Conservation (phyloP, 1,284 basidiomycete genomes). For the Pyrrhoderma noxium region DNA sequence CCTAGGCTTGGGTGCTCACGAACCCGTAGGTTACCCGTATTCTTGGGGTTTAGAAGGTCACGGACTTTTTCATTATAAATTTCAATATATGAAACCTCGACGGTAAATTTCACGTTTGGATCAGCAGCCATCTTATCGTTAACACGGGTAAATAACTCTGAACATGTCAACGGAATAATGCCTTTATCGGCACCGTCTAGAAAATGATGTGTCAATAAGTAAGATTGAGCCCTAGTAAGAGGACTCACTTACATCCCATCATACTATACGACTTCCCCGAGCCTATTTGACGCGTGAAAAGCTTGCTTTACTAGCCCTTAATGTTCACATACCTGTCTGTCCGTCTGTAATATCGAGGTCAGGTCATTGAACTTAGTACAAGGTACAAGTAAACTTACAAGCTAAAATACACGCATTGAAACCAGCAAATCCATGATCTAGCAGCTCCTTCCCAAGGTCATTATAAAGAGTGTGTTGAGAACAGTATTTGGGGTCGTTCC, state of each 20-base stretch:
- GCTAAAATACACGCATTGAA: conserved; percentile 98
- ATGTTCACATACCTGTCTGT: conserved; percentile 65
- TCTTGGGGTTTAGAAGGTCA: conserved; percentile 95
- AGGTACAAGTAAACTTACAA: conserved; percentile 66
- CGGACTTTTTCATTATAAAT: conserved; percentile 99
- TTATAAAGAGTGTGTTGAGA: conserved; percentile 92
- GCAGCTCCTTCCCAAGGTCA: conserved; percentile 88
- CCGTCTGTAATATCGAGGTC: conserved; percentile 47
- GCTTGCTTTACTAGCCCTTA: conserved; percentile 2
- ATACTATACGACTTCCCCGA: conserved; percentile 92
- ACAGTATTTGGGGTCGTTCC: conserved; percentile 84
- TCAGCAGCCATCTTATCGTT: conserved; percentile 59
- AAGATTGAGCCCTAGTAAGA: conserved; percentile 10
- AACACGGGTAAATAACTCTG: conserved; percentile 85
- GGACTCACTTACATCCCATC: conserved; percentile 85
- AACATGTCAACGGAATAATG: conserved; percentile 94
- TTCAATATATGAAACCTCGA: conserved; percentile 98
- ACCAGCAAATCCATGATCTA: conserved; percentile 92
- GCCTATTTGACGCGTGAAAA: conserved; percentile 37
- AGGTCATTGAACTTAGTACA: conserved; percentile 10
- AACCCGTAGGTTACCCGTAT: conserved; percentile 91
- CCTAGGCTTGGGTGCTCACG: conserved; percentile 93
- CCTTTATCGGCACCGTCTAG: conserved; percentile 93
- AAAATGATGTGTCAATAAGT: conserved; percentile 10
- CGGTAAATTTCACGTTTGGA: conserved; percentile 72